A percentile compares a stretch with the other conserved stretches of the same genome.
These are phyloP conservation scores for Russula griseocarnosa DNA, from an alignment of 768 basidiomycete species.

Conservation along the genomic window DNA sequence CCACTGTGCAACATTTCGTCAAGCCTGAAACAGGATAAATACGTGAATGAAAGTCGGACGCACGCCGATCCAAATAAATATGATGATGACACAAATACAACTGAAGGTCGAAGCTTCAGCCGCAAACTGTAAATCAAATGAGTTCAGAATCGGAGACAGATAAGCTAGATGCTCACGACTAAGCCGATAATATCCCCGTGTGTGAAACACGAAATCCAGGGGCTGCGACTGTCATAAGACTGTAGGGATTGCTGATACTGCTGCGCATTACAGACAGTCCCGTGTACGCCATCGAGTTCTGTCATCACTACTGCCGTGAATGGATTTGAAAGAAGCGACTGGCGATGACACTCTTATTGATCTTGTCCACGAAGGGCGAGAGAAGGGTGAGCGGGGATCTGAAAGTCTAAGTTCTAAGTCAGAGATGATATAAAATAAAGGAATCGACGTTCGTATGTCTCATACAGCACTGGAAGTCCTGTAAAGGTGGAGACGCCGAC, in stretches of 20 bases:
- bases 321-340: background rate
- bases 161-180: constrained; percentile 31
- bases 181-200: constrained; percentile 39
- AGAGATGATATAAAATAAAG: background rate
- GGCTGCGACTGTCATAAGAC: background rate
- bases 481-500: too few relatives aligned
- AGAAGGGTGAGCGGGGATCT: background rate
- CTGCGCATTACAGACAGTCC: constrained; percentile 12
- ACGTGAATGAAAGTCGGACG: background rate
- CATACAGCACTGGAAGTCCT: background rate
- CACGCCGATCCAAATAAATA: constrained; percentile 15
- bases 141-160: background rate
- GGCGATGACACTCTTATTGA: background rate
- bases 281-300: constrained; percentile 1
- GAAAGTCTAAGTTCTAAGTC: background rate
- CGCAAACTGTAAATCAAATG: constrained; percentile 32
- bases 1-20: constrained; percentile 9
- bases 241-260: constrained; percentile 1
- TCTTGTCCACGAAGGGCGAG: background rate
- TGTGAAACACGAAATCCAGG: constrained; percentile 32
- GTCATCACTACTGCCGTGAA: background rate
- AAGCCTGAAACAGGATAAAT: background rate
- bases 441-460: too few relatives aligned
- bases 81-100: background rate
- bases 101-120: constrained; percentile 33